Base-by-base conservation (phyloP, 225 moss, liverwort and hornwort species). In the Physcomitrium patens region DNA sequence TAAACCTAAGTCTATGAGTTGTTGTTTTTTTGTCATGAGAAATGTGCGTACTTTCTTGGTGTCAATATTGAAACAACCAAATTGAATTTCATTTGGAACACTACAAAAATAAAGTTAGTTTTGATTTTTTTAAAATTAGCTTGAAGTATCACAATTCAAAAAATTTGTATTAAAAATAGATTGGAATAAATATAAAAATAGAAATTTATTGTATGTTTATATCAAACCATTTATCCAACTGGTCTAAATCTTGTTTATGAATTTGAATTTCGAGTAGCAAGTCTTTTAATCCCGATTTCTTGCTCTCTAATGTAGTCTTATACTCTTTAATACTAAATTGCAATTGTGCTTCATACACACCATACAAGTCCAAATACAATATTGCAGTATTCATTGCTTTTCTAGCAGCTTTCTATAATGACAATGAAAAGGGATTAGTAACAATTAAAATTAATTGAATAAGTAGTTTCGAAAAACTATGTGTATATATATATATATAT, bases 1-100 rank as follows among this genome's bases (percentile, higher is more conserved):
- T 1, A 42, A 48, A 77, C 94, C 90, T 77, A 91, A 71, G 58
- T 94, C 91, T 60, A 84, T 63, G 27, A 94, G 53, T 52, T 91
- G 88, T 68, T 90, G 88, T 62, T 91, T 94, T 76, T 94, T 94
- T 67, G 83, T 86, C 76, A 91, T 83, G 0, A 94, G 83, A 73
- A 79, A 83, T 22, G 78, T 68, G 47, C 86, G 86, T 49, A 91
- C 79, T 81, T 84, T 94, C 71, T 94, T 86, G 79, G 74, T 82
- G 0, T 82, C 78, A 41, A 94, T 83, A 65, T 77, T 73, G 77
- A 91, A 94, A 31, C 89, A 86, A 70, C 91, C 94, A 81, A 94
- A 91, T 28, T 85, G 83, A 56, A 91, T 90, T 9, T 78, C 59
- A 54, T 81, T 85, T 67, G 94, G 91, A 71, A 94, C 86, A 73